Percentiles rank a stretch among this genome's conserved stretches.
Conservation (phyloP, 169 alveolate genomes). For the Toxoplasma gondii region DNA sequence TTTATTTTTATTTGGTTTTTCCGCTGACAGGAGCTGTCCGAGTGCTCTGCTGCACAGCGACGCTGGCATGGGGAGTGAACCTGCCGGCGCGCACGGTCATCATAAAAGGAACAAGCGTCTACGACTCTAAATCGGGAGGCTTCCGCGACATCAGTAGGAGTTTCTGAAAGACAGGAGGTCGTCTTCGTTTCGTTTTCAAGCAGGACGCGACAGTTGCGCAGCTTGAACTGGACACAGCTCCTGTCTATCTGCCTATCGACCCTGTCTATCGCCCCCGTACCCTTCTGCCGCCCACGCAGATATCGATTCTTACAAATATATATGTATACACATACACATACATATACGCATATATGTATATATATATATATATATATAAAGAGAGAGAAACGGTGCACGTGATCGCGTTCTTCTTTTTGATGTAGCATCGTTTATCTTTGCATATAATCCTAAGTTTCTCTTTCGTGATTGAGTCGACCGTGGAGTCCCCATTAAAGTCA, state of each 20-base stretch:
- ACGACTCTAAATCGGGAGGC: slow-evolving; percentile 95
- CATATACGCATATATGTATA: background rate
- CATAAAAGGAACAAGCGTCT: slow-evolving; percentile 98
- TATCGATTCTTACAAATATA: background rate
- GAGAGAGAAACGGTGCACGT: no score
- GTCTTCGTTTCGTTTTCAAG: background rate
- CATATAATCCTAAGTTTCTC: no score
- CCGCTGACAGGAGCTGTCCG: slow-evolving; percentile 85
- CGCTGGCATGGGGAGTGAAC: slow-evolving; percentile 99
- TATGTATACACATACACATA: background rate
- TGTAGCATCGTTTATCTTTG: no score
- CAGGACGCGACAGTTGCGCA: no score
- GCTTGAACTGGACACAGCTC: no score
- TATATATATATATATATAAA: no score
- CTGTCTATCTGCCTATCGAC: no score
- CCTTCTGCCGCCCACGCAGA: background rate
- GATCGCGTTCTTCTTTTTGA: background rate
- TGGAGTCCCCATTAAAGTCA: no score
- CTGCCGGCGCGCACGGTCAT: slow-evolving; percentile 99
- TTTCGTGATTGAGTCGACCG: no score
- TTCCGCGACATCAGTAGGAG: slow-evolving; percentile 95
- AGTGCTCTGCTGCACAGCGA: slow-evolving; percentile 98
- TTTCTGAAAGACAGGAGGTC: background rate
- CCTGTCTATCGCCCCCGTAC: background rate
- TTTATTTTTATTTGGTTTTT: no score